Base-by-base conservation (phyloP, 148 eudicot species). In the Arbutus unedo region DNA sequence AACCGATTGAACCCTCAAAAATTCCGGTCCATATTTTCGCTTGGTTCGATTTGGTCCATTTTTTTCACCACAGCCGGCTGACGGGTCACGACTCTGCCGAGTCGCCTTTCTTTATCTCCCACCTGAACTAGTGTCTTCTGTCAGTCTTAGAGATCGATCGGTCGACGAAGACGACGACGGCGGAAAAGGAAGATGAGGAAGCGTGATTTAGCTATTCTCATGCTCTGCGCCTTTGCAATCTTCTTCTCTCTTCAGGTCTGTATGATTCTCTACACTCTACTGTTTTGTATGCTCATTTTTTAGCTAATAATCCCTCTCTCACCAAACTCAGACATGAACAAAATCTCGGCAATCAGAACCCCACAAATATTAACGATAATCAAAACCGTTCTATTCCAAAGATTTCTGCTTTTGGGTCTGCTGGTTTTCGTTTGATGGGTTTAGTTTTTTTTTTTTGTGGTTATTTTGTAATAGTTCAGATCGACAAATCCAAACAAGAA, bases 241-340 rank as follows among this genome's bases (percentile, higher is more conserved):
- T 92, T 96, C 84, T 94, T 96, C 91, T 96, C 99, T 85, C 99
- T 96, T 53, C 99, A 94, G 97, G 99, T 94, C 74, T 53, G 47
- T 77, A 19, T 16, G n/a, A 62, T 80, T 51, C 3, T 13, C 53
- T 74, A n/a, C 81, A 18, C 51, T 41, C 80, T 14, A 15, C 14
- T 21, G 7, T 53, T 3, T 23, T 44, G 10, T 60, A 47, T 19
- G 23, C 47, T 18, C 31, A 18, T 78, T 55, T 76, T 31, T 59
- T 78, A 78, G 11, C 80, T 56, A 41, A 9, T 56, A 41, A 41
- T 18, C 48, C 60, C 41, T 8, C 48, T 78, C n/a, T 57, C 55
- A 19, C 72, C 72, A n/a, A 75, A 6, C 11, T 6, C 5, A 50
- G 57, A 49, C 19, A 49, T 49, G 3, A 50, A 19, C 41, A 85